phyloP scores from a whole-genome alignment of 2,329 filamentous ascomycete species.

The Ceratocystis harringtonii region DNA sequence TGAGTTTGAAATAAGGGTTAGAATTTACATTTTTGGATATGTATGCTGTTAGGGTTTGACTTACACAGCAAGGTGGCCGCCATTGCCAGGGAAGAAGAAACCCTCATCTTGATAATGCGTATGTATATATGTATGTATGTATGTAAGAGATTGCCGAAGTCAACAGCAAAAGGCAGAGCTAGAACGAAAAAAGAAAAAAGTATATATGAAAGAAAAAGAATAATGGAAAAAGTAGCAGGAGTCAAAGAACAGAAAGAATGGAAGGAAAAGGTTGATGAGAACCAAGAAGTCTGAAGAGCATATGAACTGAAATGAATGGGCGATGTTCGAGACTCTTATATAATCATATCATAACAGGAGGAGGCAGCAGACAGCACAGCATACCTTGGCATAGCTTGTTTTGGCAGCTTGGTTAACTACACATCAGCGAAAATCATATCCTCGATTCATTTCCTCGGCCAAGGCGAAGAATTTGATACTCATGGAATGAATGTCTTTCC shows the following conservation, averaged over 20 bases:
- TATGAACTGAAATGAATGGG: background rate
- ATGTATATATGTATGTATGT: background rate
- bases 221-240: background rate
- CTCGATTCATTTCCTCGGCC: background rate
- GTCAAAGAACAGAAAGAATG: background rate
- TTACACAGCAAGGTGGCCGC: slow-evolving; percentile 9
- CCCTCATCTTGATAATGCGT: slow-evolving; percentile 1
- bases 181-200: background rate
- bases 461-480: background rate
- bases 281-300: background rate
- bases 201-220: background rate
- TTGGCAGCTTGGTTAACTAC: background rate
- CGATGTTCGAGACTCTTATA: background rate
- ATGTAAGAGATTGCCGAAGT: background rate
- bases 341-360: background rate
- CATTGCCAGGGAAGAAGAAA: background rate
- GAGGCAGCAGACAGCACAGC: background rate
- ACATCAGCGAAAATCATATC: background rate
- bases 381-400: background rate
- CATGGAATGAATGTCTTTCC: background rate
- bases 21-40: background rate
- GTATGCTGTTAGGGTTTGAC: background rate
- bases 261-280: background rate
- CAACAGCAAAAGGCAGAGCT: background rate
- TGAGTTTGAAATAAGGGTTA: background rate